phyloP scores from a whole-genome alignment of 495 filamentous ascomycete species.

The Bacidia rubella region DNA sequence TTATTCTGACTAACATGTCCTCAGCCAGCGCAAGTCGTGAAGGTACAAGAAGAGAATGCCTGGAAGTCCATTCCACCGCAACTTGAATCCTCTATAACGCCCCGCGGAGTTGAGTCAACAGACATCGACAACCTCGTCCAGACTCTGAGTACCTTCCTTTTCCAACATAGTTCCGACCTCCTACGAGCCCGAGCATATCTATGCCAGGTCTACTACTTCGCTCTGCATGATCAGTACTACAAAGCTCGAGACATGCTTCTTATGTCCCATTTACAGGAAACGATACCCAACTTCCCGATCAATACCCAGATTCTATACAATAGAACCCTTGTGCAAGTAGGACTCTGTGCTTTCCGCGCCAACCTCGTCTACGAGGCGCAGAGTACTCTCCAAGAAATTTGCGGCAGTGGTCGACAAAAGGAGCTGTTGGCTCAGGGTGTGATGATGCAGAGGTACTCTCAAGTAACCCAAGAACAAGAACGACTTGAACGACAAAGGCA shows the following conservation, averaged over 20 bases:
- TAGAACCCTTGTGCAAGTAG: conserved; percentile 92
- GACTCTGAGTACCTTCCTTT: conserved; percentile 86
- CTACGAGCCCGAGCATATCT: conserved; percentile 94
- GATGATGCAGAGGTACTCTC: conserved; percentile 89
- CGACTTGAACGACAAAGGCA: conserved; percentile 90
- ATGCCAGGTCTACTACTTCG: conserved; percentile 96
- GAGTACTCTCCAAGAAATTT: conserved; percentile 92
- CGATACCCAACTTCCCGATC: conserved; percentile 86
- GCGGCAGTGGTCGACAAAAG: conserved; percentile 92
- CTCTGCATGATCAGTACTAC: conserved; percentile 94
- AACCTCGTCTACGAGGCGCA: conserved; percentile 96
- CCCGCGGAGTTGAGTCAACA: conserved; percentile 36
- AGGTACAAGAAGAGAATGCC: conserved; percentile 78
- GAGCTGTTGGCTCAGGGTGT: conserved; percentile 95
- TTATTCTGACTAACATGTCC: conserved; percentile 18
- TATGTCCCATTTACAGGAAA: conserved; percentile 98
- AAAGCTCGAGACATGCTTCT: conserved; percentile 96
- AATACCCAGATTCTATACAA: conserved; percentile 98
- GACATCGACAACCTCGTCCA: conserved; percentile 55
- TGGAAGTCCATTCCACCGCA: conserved; percentile 68
- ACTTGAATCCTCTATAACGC: conserved; percentile 68
- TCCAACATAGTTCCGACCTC: conserved; percentile 84
- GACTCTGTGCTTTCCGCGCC: conserved; percentile 93
- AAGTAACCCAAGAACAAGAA: conserved; percentile 94
- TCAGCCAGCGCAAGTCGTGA: conserved; percentile 78